A percentile compares a stretch with the other conserved stretches of the same genome.
These are phyloP conservation scores for Sordariomycetes sp. DNA, from an alignment of 2,329 filamentous ascomycete genomes.

Conservation along the genomic window DNA sequence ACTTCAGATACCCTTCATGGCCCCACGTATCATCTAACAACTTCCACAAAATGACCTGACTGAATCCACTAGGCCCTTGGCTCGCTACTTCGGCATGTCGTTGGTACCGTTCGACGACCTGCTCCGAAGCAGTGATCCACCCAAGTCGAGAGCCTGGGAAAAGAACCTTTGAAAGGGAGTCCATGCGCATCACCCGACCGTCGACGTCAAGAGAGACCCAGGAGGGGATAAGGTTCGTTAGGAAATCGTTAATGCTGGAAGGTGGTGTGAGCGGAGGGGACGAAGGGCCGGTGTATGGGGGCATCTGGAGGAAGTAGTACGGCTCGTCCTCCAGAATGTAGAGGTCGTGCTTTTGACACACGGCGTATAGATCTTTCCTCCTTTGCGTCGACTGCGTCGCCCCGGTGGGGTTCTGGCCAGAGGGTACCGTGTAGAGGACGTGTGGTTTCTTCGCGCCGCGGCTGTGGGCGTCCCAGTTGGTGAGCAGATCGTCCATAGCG, in stretches of 20 bases:
- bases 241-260: conserved; percentile 59
- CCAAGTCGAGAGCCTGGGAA: conserved; percentile 73
- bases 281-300: conserved; percentile 48
- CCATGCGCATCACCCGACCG: conserved; percentile 80
- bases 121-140: conserved; percentile 82
- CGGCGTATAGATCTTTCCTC: conserved; percentile 62
- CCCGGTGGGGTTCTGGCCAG: conserved; percentile 86
- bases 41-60: conserved; percentile 78
- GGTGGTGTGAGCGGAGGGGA: conserved; percentile 53
- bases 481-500: conserved; percentile 40
- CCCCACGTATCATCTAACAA: conserved; percentile 92
- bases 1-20: conserved; percentile 79
- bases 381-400: conserved; percentile 65
- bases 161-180: conserved; percentile 90
- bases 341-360: conserved; percentile 77
- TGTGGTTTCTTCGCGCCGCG: conserved; percentile 40
- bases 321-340: conserved; percentile 89
- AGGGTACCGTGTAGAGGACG: conserved; percentile 53
- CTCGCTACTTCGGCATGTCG: conserved; percentile 76
- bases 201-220: conserved; percentile 75
- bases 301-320: conserved; percentile 90
- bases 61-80: conserved; percentile 78
- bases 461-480: conserved; percentile 35
- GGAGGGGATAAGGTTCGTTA: conserved; percentile 53
- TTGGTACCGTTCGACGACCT: conserved; percentile 74